phyloP scores from a whole-genome alignment of 2,329 filamentous ascomycete genomes.

The Aureobasidium sp. region DNA sequence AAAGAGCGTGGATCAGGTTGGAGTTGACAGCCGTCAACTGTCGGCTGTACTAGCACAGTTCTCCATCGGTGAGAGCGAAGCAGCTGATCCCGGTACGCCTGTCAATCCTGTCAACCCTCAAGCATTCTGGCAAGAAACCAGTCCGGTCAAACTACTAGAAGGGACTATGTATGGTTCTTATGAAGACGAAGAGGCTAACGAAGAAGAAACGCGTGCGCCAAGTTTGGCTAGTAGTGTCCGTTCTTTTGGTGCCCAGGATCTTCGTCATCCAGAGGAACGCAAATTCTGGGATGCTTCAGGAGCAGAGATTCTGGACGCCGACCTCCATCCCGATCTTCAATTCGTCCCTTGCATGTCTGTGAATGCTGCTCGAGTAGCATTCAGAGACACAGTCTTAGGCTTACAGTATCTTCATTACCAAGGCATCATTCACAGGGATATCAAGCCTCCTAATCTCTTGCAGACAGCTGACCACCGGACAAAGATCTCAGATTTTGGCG shows the following conservation, averaged over 20 bases:
- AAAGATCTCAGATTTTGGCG: conserved; percentile 98
- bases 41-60: conserved; percentile 11
- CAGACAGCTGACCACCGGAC: conserved; percentile 79
- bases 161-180: conserved; percentile 73
- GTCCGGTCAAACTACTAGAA: conserved; percentile 44
- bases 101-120: conserved; percentile 10
- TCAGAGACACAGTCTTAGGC: conserved; percentile 87
- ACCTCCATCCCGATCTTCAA: conserved; percentile 77
- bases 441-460: conserved; percentile 71
- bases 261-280: conserved; percentile 41
- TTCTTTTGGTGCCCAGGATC: conserved; percentile 18
- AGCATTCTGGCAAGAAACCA: conserved; percentile 1
- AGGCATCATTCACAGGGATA: conserved; percentile 65
- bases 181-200: conserved; percentile 31
- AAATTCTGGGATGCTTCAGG: conserved; percentile 34
- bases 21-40: conserved; percentile 4
- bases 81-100: conserved; percentile 15
- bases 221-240: conserved; percentile 68
- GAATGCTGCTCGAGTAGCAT: conserved; percentile 71
- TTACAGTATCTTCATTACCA: conserved; percentile 72
- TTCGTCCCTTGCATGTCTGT: conserved; percentile 93
- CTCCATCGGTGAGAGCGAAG: conserved; percentile 4
- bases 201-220: conserved; percentile 53
- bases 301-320: conserved; percentile 49
- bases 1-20: conserved; percentile 5